Conservation (phyloP, 1,284 basidiomycete genomes). For the Takashimella koratensis region DNA sequence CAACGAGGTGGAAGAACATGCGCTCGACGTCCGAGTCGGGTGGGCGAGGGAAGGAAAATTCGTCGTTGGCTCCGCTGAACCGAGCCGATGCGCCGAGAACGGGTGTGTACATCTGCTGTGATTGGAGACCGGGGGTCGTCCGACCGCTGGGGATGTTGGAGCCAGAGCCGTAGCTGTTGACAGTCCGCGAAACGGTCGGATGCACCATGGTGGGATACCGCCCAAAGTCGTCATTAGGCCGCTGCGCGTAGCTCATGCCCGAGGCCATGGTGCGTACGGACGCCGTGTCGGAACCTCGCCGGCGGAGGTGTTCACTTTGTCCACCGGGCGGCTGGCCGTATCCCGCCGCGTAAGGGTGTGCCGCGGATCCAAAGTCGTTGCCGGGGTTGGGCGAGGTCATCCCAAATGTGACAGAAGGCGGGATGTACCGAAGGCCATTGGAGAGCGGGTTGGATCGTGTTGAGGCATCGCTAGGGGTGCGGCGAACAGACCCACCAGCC, state of each 20-base stretch:
- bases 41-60: slow-evolving; percentile 71
- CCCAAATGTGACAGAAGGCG: slow-evolving; percentile 11
- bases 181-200: slow-evolving; percentile 17
- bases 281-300: slow-evolving; percentile 32
- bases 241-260: slow-evolving; percentile 16
- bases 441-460: background rate
- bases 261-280: slow-evolving; percentile 32
- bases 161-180: background rate
- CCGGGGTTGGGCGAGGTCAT: slow-evolving; percentile 5
- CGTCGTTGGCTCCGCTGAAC: slow-evolving; percentile 47
- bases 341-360: slow-evolving; percentile 21
- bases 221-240: slow-evolving; percentile 29
- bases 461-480: background rate
- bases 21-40: slow-evolving; percentile 69
- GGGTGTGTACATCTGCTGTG: background rate
- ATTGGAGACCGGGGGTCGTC: slow-evolving; percentile 1
- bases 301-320: background rate
- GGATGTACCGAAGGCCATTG: slow-evolving; percentile 18
- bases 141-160: background rate
- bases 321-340: slow-evolving; percentile 7
- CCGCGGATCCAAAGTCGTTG: slow-evolving; percentile 25
- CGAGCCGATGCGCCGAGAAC: slow-evolving; percentile 1
- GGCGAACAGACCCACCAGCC: background rate
- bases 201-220: too few species aligned
- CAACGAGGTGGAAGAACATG: slow-evolving; percentile 70